Conservation (phyloP, 2,329 filamentous ascomycete genomes). For the Fusarium solani-melongenae region DNA sequence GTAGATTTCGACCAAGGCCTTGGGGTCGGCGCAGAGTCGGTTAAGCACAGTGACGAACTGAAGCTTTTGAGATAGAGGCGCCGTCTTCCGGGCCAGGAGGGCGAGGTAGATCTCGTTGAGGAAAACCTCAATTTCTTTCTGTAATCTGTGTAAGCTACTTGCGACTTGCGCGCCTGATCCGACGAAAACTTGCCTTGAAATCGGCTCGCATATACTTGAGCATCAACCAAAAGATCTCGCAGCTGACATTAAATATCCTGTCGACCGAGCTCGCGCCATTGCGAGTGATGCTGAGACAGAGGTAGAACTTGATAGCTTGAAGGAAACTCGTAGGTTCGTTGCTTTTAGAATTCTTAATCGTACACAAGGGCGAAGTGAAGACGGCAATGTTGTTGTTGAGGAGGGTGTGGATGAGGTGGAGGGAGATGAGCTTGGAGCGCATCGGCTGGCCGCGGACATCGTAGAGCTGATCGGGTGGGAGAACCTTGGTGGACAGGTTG, state of each 20-base stretch:
- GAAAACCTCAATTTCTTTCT: conserved; percentile 98
- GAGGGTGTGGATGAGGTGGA: conserved; percentile 94
- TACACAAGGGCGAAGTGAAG: conserved; percentile 91
- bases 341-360: conserved; percentile 89
- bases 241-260: conserved; percentile 92
- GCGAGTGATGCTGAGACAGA: conserved; percentile 92
- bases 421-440: conserved; percentile 94
- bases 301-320: conserved; percentile 95
- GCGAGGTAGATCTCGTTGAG: conserved; percentile 97
- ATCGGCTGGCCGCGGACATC: conserved; percentile 95
- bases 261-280: conserved; percentile 96
- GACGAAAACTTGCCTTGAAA: conserved; percentile 75
- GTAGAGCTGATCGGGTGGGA: conserved; percentile 90
- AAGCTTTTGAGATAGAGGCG: conserved; percentile 89
- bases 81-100: conserved; percentile 87
- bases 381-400: conserved; percentile 93
- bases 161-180: neutral
- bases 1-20: conserved; percentile 93
- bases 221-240: conserved; percentile 98
- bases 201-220: conserved; percentile 91
- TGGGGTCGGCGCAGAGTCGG: conserved; percentile 84
- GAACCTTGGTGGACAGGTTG: conserved; percentile 92
- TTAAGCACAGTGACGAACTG: conserved; percentile 90
- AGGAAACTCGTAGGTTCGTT: conserved; percentile 91
- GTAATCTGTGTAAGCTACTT: conserved; percentile 42